phyloP scores from a whole-genome alignment of 2,329 filamentous ascomycete species.

The Ceratocystis variospora region DNA sequence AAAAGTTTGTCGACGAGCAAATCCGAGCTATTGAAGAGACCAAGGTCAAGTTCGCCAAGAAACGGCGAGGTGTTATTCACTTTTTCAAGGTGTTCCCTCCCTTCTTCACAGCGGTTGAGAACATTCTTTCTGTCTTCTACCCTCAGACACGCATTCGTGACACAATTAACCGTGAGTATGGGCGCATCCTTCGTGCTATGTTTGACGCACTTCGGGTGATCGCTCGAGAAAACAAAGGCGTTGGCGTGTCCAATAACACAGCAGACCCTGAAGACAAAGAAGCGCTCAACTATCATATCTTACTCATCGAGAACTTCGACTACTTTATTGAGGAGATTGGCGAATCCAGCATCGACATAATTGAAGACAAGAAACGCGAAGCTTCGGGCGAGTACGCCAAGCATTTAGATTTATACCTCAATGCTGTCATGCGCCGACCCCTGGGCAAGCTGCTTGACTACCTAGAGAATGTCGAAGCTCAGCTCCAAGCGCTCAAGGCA shows the following conservation, averaged over 20 bases:
- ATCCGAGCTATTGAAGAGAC: slow-evolving; percentile 93
- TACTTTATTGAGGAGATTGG: slow-evolving; percentile 80
- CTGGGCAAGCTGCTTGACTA: slow-evolving; percentile 86
- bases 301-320: slow-evolving; percentile 98
- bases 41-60: slow-evolving; percentile 90
- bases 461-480: slow-evolving; percentile 73
- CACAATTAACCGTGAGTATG: slow-evolving; percentile 75
- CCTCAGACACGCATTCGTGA: slow-evolving; percentile 47
- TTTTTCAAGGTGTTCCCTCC: slow-evolving; percentile 89
- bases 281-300: slow-evolving; percentile 89
- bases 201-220: slow-evolving; percentile 95
- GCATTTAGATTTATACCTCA: slow-evolving; percentile 77
- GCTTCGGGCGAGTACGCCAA: slow-evolving; percentile 68
- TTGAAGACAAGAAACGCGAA: slow-evolving; percentile 70
- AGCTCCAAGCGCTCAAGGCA: slow-evolving; percentile 46
- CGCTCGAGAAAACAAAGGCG: slow-evolving; percentile 53
- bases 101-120: slow-evolving; percentile 72
- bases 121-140: slow-evolving; percentile 54
- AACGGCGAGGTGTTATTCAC: slow-evolving; percentile 88
- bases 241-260: slow-evolving; percentile 31
- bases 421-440: slow-evolving; percentile 75
- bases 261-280: slow-evolving; percentile 77
- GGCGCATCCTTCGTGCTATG: slow-evolving; percentile 83
- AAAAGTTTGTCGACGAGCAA: slow-evolving; percentile 85
- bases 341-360: slow-evolving; percentile 58